phyloP scores from a whole-genome alignment of 2,329 filamentous ascomycete genomes.

The Penicillium sp. region DNA sequence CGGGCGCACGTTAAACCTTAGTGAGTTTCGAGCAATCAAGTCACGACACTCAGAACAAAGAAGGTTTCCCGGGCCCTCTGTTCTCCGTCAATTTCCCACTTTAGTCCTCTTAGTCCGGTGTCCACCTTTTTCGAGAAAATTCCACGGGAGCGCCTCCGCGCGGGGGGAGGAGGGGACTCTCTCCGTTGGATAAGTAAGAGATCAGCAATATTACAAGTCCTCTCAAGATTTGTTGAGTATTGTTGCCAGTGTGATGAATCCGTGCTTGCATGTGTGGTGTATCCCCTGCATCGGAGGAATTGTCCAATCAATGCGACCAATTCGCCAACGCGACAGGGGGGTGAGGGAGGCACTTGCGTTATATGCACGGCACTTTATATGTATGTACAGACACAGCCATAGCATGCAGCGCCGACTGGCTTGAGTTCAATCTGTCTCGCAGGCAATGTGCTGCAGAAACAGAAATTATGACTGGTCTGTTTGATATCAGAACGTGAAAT shows the following conservation, averaged over 20 bases:
- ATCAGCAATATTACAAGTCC: not conserved
- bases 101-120: conserved; percentile 1
- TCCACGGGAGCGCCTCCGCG: conserved; percentile 17
- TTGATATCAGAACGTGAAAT: conserved; percentile 9
- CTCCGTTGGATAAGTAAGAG: conserved; percentile 1
- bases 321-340: not conserved
- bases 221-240: not conserved
- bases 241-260: conserved; percentile 3
- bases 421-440: not conserved
- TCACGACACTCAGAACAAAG: not conserved
- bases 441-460: not conserved
- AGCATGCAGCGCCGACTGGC: not conserved
- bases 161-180: conserved; percentile 3
- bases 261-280: not conserved
- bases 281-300: conserved; percentile 12
- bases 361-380: not conserved
- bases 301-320: conserved; percentile 2
- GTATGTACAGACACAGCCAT: conserved; percentile 1
- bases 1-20: conserved; percentile 2
- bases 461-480: conserved; percentile 1
- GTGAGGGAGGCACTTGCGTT: not conserved
- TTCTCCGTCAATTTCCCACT: conserved; percentile 1
- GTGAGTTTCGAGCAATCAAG: not conserved
- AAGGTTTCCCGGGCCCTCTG: not conserved
- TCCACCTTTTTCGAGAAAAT: conserved; percentile 27